Evolutionary conservation across 257 asterid species (phyloP).

Genomic region (Jaltomata sinuosa): DNA sequence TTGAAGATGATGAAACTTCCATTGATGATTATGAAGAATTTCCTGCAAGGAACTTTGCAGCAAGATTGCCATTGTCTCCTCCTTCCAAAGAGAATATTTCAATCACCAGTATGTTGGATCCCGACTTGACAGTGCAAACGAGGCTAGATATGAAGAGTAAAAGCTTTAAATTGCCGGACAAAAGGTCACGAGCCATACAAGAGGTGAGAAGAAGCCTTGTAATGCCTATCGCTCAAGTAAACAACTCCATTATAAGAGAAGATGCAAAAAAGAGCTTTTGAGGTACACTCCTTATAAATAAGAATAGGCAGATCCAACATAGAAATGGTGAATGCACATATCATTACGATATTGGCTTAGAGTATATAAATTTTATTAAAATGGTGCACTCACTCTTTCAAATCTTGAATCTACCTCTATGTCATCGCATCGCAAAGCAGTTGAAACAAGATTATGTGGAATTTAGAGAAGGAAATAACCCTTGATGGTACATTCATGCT

Average conservation of each 20-base stretch:
- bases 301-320: neutral
- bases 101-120: neutral
- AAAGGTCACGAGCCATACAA: neutral
- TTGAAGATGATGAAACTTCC: slow-evolving; percentile 10
- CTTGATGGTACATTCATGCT: neutral
- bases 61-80: slow-evolving; percentile 32
- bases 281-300: neutral
- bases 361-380: neutral
- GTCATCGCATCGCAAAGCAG: neutral
- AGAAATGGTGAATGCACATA: neutral
- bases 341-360: neutral
- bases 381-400: neutral
- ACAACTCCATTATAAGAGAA: neutral
- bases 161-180: neutral
- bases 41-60: slow-evolving; percentile 15
- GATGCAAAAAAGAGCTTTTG: neutral
- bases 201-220: slow-evolving; percentile 12
- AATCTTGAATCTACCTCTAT: neutral
- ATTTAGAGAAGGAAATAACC: neutral
- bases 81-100: neutral
- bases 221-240: neutral
- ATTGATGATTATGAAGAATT: neutral
- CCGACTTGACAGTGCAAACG: neutral
- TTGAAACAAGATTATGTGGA: neutral
- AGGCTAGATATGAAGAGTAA: neutral